A percentile compares a stretch with the other conserved stretches of the same genome.
phyloP scores from a whole-genome alignment of 2,329 filamentous ascomycete species.

The Aspergillus sp. region DNA sequence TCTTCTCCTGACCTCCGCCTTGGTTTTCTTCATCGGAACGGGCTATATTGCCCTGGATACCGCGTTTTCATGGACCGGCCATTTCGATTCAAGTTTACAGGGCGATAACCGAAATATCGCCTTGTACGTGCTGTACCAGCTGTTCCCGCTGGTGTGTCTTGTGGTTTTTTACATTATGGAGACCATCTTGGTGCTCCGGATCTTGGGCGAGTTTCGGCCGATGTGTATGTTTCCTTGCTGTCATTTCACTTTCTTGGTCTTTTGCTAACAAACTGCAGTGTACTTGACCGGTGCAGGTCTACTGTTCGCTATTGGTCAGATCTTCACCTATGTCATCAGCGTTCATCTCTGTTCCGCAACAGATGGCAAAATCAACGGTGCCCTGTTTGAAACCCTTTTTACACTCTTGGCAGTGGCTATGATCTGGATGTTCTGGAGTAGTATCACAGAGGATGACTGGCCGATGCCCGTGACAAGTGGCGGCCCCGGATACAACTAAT shows the following conservation, averaged over 20 bases:
- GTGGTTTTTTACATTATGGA: slow-evolving; percentile 83
- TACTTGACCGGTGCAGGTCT: slow-evolving; percentile 71
- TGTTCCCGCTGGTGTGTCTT: slow-evolving; percentile 84
- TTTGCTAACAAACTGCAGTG: slow-evolving; percentile 40
- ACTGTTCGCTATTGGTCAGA: slow-evolving; percentile 84
- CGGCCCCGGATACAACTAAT: slow-evolving; percentile 26
- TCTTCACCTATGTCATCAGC: slow-evolving; percentile 95
- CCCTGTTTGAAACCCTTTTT: slow-evolving; percentile 89
- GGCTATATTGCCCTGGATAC: slow-evolving; percentile 96
- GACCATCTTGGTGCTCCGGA: slow-evolving; percentile 72
- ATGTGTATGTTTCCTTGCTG: slow-evolving; percentile 58
- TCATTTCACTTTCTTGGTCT: neutral
- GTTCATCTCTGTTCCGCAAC: slow-evolving; percentile 83
- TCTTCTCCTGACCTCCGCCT: slow-evolving; percentile 66
- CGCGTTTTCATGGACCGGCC: slow-evolving; percentile 76
- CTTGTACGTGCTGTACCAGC: slow-evolving; percentile 90
- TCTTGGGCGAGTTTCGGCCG: slow-evolving; percentile 85
- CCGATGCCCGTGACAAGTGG: slow-evolving; percentile 48
- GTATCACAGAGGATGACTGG: slow-evolving; percentile 99
- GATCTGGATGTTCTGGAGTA: slow-evolving; percentile 96
- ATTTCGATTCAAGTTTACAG: slow-evolving; percentile 61
- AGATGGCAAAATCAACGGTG: slow-evolving; percentile 80
- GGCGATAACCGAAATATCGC: slow-evolving; percentile 67
- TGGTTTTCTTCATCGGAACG: slow-evolving; percentile 75
- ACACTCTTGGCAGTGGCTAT: slow-evolving; percentile 76